These are phyloP conservation scores for Dalbergia oliveri DNA, from an alignment of 306 rosid genomes.

Conservation along the genomic window DNA sequence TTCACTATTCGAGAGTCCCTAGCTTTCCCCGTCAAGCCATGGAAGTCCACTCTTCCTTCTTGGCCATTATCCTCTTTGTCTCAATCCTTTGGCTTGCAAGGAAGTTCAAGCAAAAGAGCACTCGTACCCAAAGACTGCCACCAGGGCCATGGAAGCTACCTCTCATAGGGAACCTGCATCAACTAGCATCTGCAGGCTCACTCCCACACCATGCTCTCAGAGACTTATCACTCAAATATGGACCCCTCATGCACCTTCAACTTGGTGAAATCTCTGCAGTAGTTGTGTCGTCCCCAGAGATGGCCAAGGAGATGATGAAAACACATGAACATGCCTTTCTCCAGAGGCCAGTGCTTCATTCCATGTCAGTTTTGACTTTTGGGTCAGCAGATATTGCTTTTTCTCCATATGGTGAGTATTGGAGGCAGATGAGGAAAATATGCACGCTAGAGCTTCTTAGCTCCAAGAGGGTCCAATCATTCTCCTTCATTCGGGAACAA, in stretches of 20 bases:
- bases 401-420: background rate
- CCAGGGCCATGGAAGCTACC: constrained; percentile 7
- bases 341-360: background rate
- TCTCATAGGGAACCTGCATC: background rate
- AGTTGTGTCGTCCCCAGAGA: background rate
- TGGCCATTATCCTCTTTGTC: background rate
- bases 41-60: background rate
- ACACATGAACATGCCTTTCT: background rate
- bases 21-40: background rate
- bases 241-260: background rate
- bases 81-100: background rate
- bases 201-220: background rate
- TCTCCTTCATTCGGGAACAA: background rate
- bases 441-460: background rate
- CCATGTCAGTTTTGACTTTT: background rate
- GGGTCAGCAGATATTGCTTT: background rate
- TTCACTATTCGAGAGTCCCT: no score
- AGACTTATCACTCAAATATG: background rate
- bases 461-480: background rate
- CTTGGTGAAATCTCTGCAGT: background rate
- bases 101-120: background rate
- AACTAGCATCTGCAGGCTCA: background rate
- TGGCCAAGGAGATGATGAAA: background rate
- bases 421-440: background rate
- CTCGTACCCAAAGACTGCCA: background rate